Conservation (phyloP, 2,329 filamentous ascomycete genomes). For the Pseudogymnoascus sp. region DNA sequence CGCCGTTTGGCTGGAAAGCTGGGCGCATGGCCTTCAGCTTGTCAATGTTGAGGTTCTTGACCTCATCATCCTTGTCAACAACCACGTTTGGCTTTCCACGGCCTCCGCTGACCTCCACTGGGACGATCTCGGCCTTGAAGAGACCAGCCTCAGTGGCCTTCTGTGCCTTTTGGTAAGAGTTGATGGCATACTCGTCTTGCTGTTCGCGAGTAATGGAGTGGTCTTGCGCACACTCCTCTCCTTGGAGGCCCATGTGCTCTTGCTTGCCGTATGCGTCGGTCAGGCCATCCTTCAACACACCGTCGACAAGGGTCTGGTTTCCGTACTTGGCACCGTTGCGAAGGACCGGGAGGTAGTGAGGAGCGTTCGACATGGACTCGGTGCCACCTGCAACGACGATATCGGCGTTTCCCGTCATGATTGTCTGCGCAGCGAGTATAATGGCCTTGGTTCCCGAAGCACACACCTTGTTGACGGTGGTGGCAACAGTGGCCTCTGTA, state of each 20-base stretch:
- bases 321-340: conserved; percentile 90
- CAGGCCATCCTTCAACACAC: conserved; percentile 87
- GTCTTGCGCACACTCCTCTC: conserved; percentile 83
- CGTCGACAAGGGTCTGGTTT: conserved; percentile 80
- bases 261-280: conserved; percentile 87
- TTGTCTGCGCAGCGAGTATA: conserved; percentile 90
- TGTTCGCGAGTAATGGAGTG: conserved; percentile 72
- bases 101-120: conserved; percentile 78
- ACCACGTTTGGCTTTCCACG: conserved; percentile 80
- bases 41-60: conserved; percentile 82
- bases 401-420: conserved; percentile 90
- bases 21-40: conserved; percentile 82
- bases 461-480: conserved; percentile 98
- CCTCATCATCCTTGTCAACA: conserved; percentile 85
- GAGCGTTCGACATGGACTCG: conserved; percentile 97
- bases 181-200: conserved; percentile 94
- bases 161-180: conserved; percentile 89
- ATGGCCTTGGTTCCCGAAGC: conserved; percentile 91
- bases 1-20: conserved; percentile 68
- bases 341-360: conserved; percentile 86
- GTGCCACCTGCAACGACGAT: conserved; percentile 90
- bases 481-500: conserved; percentile 69
- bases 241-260: conserved; percentile 93
- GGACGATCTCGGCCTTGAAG: conserved; percentile 81
- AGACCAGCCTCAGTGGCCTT: conserved; percentile 71